phyloP scores from a whole-genome alignment of 345 rosid genomes.

The Eucalyptus coolabah region DNA sequence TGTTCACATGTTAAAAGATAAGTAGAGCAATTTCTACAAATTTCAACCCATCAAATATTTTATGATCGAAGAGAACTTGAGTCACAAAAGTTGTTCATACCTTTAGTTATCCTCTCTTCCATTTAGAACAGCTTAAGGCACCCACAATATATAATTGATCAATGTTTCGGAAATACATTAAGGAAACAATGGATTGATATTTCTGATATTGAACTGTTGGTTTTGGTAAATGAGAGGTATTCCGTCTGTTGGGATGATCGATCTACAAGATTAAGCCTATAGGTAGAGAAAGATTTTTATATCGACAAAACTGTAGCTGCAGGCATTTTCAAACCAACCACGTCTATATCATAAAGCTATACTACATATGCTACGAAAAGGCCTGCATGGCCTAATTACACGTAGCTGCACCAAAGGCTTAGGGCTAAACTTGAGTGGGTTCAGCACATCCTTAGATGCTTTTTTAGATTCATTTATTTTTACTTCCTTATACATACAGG shows the following conservation, averaged over 20 bases:
- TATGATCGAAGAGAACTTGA: not conserved
- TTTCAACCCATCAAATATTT: not conserved
- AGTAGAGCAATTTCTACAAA: not conserved
- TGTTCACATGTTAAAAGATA: not conserved
- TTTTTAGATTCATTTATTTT: too few relatives aligned
- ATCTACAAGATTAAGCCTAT: not conserved
- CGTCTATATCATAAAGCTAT: not conserved
- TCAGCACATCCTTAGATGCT: not conserved
- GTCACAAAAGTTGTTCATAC: not conserved
- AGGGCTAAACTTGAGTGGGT: not conserved
- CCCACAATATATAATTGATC: not conserved
- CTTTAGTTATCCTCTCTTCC: not conserved
- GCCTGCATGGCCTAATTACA: not conserved
- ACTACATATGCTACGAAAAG: not conserved
- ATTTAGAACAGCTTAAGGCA: not conserved
- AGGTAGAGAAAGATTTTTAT: not conserved
- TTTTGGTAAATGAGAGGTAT: not conserved
- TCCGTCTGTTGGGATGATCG: not conserved
- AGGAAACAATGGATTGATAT: not conserved
- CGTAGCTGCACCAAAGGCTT: not conserved
- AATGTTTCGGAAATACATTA: not conserved
- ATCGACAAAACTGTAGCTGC: not conserved
- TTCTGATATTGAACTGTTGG: not conserved
- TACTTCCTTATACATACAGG: too few relatives aligned
- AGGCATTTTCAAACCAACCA: not conserved